These are phyloP conservation scores for Colletotrichum sp. DNA, from an alignment of 2,329 filamentous ascomycete genomes.

Conservation along the genomic window DNA sequence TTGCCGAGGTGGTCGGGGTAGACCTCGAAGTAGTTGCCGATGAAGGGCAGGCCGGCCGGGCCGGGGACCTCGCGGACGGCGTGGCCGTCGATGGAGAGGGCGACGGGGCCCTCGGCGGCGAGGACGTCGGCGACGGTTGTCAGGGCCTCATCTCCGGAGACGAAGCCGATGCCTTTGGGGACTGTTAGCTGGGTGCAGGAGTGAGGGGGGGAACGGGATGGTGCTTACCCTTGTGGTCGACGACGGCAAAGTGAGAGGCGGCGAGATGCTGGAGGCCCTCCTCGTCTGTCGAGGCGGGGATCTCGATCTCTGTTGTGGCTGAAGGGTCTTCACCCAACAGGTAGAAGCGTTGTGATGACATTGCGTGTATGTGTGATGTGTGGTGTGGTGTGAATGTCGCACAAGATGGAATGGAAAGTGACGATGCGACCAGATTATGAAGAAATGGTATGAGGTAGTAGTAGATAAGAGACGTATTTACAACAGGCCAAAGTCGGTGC, in stretches of 20 bases:
- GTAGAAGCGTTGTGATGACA: conserved; percentile 45
- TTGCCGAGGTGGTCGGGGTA: conserved; percentile 65
- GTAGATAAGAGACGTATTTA: background rate
- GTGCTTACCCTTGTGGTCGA: conserved; percentile 41
- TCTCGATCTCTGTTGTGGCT: conserved; percentile 39
- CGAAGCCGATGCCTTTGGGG: conserved; percentile 40
- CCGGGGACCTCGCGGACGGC: conserved; percentile 55
- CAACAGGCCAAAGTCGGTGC: background rate
- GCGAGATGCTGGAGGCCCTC: conserved; percentile 43
- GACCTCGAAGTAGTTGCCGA: conserved; percentile 60
- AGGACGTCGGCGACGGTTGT: conserved; percentile 39
- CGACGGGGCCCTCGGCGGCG: conserved; percentile 35
- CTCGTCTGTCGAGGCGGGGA: conserved; percentile 37
- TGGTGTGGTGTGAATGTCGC: background rate
- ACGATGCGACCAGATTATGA: background rate
- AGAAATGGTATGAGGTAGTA: background rate
- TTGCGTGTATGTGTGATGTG: conserved; percentile 22
- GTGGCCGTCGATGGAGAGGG: conserved; percentile 54
- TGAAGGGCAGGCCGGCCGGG: conserved; percentile 49
- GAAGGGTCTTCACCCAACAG: conserved; percentile 45
- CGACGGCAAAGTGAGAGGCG: conserved; percentile 48
- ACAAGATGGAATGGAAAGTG: background rate
- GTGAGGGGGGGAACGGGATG: background rate
- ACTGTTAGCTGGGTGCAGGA: background rate
- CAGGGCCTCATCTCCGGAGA: conserved; percentile 33